phyloP scores from a whole-genome alignment of 140 eudicot genomes.

The Ambrosia hybrid region DNA sequence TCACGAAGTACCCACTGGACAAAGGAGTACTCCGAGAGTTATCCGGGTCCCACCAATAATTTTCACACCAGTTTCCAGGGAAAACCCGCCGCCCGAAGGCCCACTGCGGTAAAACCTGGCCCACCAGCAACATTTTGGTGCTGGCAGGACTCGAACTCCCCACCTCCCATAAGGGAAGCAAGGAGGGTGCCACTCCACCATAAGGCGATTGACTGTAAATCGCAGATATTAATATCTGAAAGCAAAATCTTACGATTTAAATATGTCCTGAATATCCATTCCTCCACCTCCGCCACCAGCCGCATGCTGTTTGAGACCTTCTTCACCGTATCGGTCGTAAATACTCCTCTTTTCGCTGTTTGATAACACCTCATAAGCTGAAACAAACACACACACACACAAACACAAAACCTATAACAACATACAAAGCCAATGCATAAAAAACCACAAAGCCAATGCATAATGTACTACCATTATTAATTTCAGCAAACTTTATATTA shows the following conservation, averaged over 20 bases:
- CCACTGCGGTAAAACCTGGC: no score
- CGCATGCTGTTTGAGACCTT: conserved; percentile 93
- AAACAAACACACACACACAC: background rate
- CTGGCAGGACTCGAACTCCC: no score
- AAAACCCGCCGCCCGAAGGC: no score
- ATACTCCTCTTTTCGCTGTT: conserved; percentile 90
- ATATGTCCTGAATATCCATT: conserved; percentile 88
- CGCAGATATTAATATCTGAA: background rate
- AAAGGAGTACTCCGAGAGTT: no score
- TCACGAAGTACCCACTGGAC: no score
- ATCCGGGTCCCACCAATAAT: no score
- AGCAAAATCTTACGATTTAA: conserved; percentile 65
- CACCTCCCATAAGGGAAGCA: no score
- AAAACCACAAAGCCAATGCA: background rate
- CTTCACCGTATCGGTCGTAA: conserved; percentile 94
- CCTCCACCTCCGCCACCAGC: conserved; percentile 97
- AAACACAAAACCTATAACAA: background rate
- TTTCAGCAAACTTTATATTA: conserved; percentile 86
- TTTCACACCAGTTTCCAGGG: no score
- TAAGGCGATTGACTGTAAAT: background rate
- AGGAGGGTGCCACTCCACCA: no score
- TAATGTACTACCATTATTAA: conserved; percentile 62
- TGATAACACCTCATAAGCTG: conserved; percentile 94
- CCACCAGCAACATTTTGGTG: no score
- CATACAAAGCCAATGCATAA: no score